Conservation (phyloP, 768 basidiomycete species). For the Galerina marginata region DNA sequence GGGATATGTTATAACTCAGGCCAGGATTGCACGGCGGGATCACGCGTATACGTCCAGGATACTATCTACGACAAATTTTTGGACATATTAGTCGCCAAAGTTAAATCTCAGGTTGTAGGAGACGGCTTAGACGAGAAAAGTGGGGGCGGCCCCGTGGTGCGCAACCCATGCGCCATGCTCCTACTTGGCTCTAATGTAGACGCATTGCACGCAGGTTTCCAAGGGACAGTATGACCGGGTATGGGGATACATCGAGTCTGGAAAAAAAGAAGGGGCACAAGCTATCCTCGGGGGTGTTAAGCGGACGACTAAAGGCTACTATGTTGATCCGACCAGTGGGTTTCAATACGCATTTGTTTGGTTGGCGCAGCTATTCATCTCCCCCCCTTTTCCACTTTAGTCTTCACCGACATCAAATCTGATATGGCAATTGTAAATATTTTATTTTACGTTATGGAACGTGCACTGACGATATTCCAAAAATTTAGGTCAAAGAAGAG, state of each 20-base stretch:
- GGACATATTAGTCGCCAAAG: slow-evolving; percentile 63
- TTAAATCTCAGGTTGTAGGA: slow-evolving; percentile 74
- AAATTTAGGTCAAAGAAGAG: slow-evolving; percentile 71
- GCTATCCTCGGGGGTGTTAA: slow-evolving; percentile 81
- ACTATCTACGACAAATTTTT: slow-evolving; percentile 87
- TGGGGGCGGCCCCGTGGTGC: slow-evolving; percentile 85
- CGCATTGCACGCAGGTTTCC: slow-evolving; percentile 60
- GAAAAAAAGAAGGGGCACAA: slow-evolving; percentile 84
- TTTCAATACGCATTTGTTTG: slow-evolving; percentile 7
- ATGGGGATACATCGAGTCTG: slow-evolving; percentile 87
- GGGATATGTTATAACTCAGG: slow-evolving; percentile 90
- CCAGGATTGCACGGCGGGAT: slow-evolving; percentile 95
- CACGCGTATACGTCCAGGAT: slow-evolving; percentile 88
- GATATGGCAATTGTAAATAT: slow-evolving; percentile 81
- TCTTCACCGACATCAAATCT: slow-evolving; percentile 80
- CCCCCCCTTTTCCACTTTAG: slow-evolving; percentile 39
- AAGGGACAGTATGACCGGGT: slow-evolving; percentile 86
- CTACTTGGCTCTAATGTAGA: slow-evolving; percentile 2
- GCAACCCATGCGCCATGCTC: slow-evolving; percentile 22
- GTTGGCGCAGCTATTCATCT: background rate
- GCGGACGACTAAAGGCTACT: slow-evolving; percentile 80
- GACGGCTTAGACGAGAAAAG: slow-evolving; percentile 79
- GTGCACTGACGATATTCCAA: slow-evolving; percentile 2
- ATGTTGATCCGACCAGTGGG: slow-evolving; percentile 88
- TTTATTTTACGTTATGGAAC: slow-evolving; percentile 4